Percentiles rank a stretch among this genome's conserved stretches.
phyloP scores from a whole-genome alignment of 306 rosid genomes.

The Sindora glabra region DNA sequence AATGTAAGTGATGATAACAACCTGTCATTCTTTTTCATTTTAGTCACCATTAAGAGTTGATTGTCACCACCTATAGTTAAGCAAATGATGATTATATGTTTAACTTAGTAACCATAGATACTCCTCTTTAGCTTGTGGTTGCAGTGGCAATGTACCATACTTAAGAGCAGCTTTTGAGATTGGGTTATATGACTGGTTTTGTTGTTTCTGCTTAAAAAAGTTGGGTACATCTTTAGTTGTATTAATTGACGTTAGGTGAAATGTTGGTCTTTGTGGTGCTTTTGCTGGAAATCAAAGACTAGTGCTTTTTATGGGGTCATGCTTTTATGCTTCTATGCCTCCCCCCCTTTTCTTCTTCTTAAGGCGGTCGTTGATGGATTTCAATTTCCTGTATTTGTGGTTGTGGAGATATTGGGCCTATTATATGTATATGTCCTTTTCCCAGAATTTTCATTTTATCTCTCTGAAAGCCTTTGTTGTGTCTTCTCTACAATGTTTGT shows the following conservation, averaged over 20 bases:
- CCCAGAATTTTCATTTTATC: too few species aligned
- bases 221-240: background rate
- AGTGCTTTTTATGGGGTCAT: background rate
- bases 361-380: too few species aligned
- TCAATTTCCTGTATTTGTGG: too few species aligned
- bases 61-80: background rate
- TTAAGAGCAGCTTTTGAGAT: background rate
- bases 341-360: too few species aligned
- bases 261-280: background rate
- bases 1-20: slow-evolving; percentile 39
- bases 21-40: background rate
- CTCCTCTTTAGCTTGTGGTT: background rate
- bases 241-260: background rate
- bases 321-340: too few species aligned
- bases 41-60: background rate
- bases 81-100: background rate
- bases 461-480: background rate
- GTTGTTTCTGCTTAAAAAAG: background rate
- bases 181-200: background rate
- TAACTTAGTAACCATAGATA: too few species aligned
- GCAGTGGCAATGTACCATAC: too few species aligned
- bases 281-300: background rate
- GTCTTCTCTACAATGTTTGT: background rate
- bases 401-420: background rate
- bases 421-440: background rate